Percentiles rank a stretch among this genome's conserved stretches.
phyloP scores from a whole-genome alignment of 1,284 basidiomycete genomes.

The Tilletiopsis washingtonensis region DNA sequence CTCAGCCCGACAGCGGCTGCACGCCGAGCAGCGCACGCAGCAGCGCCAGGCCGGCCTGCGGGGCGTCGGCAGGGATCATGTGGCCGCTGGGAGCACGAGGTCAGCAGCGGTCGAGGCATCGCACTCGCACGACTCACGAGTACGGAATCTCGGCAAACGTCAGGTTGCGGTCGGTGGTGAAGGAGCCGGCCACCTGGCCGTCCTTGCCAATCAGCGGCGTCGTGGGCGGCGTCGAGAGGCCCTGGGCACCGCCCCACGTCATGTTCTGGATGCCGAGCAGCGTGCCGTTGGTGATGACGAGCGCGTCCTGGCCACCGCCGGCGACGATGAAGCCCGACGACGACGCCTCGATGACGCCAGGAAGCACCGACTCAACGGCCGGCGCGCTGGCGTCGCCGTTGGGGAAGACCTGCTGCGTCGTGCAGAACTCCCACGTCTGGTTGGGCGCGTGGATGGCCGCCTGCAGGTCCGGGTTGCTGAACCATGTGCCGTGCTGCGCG shows the following conservation, averaged over 20 bases:
- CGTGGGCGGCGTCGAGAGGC: conserved; percentile 2
- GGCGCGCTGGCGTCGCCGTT: conserved; percentile 1
- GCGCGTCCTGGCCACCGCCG: conserved; percentile 1
- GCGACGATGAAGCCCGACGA: neutral
- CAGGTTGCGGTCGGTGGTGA: neutral
- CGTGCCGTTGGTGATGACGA: conserved; percentile 3
- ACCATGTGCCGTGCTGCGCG: neutral
- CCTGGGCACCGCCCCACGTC: conserved; percentile 2
- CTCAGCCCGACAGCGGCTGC: neutral
- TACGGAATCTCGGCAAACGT: neutral
- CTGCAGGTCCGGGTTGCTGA: conserved; percentile 17
- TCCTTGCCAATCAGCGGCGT: neutral
- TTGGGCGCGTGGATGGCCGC: conserved; percentile 25
- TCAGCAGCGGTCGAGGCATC: no score
- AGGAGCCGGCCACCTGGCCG: neutral
- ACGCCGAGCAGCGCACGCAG: neutral
- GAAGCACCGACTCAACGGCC: conserved; percentile 10
- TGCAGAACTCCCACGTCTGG: conserved; percentile 4
- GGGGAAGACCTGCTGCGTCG: conserved; percentile 1
- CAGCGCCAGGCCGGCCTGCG: neutral
- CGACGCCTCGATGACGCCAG: conserved; percentile 23
- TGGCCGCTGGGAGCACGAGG: no score
- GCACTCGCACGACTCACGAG: no score
- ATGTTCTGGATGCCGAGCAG: conserved; percentile 2
- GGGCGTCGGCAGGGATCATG: neutral